phyloP scores from a whole-genome alignment of 257 asterid genomes.

The Solanum arcanum region DNA sequence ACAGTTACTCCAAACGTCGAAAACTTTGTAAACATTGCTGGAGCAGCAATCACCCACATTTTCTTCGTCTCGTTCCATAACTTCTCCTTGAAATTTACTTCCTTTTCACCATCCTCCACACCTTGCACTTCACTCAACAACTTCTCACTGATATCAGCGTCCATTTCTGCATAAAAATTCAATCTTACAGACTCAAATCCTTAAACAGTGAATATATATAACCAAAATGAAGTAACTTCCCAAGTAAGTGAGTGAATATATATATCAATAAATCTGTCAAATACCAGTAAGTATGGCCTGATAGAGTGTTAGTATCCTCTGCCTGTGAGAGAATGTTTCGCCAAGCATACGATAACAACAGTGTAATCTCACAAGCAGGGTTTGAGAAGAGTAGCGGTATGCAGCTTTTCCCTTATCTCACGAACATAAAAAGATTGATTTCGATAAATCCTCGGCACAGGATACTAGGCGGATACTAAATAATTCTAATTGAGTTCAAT shows the following conservation, averaged over 20 bases:
- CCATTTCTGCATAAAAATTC: constrained; percentile 8
- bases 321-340: neutral
- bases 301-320: neutral
- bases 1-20: constrained; percentile 35
- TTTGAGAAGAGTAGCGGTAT: neutral
- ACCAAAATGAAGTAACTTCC: neutral
- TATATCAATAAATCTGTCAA: neutral
- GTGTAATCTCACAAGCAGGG: neutral
- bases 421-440: neutral
- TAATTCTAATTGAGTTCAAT: too few relatives aligned
- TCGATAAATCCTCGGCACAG: too few relatives aligned
- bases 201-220: neutral
- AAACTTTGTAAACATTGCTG: constrained; percentile 37
- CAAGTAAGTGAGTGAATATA: neutral
- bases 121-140: neutral
- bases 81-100: constrained; percentile 1
- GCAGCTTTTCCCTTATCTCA: neutral
- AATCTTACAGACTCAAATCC: neutral
- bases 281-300: neutral
- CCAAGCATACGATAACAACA: neutral
- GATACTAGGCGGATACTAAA: too few relatives aligned
- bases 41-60: constrained; percentile 38
- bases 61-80: constrained; percentile 33
- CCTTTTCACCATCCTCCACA: neutral
- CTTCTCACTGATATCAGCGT: constrained; percentile 4